These are phyloP conservation scores for Fusarium floridanum DNA, from an alignment of 2,329 filamentous ascomycete genomes.

Conservation along the genomic window DNA sequence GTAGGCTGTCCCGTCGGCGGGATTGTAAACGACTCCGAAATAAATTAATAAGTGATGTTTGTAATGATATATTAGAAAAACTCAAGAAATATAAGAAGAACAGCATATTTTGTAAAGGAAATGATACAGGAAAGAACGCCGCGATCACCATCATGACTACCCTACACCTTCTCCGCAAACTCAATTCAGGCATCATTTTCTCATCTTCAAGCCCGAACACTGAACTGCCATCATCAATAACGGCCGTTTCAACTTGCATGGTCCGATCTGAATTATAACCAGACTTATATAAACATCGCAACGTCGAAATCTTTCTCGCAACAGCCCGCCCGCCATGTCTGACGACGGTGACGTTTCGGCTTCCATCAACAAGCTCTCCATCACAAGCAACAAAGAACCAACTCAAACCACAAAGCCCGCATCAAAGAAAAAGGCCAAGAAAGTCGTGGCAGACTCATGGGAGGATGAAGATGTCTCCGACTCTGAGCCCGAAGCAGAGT, in stretches of 20 bases:
- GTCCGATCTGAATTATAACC: not conserved
- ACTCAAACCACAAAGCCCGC: constrained; percentile 41
- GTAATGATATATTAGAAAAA: not conserved
- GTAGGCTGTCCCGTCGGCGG: not conserved
- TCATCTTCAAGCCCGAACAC: not conserved
- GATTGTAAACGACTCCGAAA: not conserved
- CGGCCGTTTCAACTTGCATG: not conserved
- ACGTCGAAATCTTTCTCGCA: not conserved
- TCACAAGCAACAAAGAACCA: constrained; percentile 42
- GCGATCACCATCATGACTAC: constrained; percentile 11
- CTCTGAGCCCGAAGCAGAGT: constrained; percentile 55
- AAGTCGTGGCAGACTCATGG: constrained; percentile 59
- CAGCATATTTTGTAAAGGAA: not conserved
- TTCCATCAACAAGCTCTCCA: constrained; percentile 50
- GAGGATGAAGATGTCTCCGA: constrained; percentile 70
- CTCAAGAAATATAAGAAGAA: not conserved
- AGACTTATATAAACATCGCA: not conserved
- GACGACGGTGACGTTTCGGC: constrained; percentile 45
- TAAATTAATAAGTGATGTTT: not conserved
- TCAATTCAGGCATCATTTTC: constrained; percentile 16
- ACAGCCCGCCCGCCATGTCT: constrained; percentile 31
- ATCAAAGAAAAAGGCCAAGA: constrained; percentile 48
- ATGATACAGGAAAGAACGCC: not conserved
- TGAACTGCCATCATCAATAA: not conserved
- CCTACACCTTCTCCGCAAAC: constrained; percentile 33